Evolutionary conservation across 2,329 filamentous ascomycete species (phyloP), one percentile per base, ranked within the genome.

Genomic region (Clonostachys rosea): DNA sequence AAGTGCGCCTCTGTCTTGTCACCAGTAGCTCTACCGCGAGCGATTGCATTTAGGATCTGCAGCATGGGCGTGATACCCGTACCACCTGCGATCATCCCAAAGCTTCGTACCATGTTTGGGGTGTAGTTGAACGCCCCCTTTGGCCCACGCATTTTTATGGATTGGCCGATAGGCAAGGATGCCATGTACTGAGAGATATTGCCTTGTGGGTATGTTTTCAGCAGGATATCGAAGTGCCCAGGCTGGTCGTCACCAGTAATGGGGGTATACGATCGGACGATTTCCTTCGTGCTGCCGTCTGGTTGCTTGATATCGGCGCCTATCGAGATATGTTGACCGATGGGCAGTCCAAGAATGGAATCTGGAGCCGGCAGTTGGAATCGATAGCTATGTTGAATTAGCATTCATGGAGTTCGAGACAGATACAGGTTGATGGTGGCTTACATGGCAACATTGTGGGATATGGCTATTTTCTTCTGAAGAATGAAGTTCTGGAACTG

Each of bases 61-160:
- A 97, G 81, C 94, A 99, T 99, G 51, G 94, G 94, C 10, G 94
- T 97, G 68, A 99, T 97, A 58, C 94, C 94, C 34, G 94, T 97
- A 54, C 94, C 94, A 57, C 94, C 94, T 54, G 94, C 91, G 64
- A 99, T 89, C 94, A 99, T 99, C 64, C 91, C 94, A 58, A 99
- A 95, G 70, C 89, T 89, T 55, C 89, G 86, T 58, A 92, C 89
- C 88, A 99, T 92, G 78, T 96, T 96, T 58, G 92, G 91, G 16
- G 86, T 89, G 75, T 99, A 99, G 53, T 95, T 89, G 79, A 99
- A 96, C 59, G 92, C 92, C 58, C 94, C 94, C 80, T 96, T 97
- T 68, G 94, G 94, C 9, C 94, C 94, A 59, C 83, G 85, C 59
- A 97, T 86, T 66, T 89, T 89, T 78, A 99, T 94, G 51, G 80